Evolutionary conservation across 805 yeast genomes (phyloP).

Genomic region (Yarrowia sp.): DNA sequence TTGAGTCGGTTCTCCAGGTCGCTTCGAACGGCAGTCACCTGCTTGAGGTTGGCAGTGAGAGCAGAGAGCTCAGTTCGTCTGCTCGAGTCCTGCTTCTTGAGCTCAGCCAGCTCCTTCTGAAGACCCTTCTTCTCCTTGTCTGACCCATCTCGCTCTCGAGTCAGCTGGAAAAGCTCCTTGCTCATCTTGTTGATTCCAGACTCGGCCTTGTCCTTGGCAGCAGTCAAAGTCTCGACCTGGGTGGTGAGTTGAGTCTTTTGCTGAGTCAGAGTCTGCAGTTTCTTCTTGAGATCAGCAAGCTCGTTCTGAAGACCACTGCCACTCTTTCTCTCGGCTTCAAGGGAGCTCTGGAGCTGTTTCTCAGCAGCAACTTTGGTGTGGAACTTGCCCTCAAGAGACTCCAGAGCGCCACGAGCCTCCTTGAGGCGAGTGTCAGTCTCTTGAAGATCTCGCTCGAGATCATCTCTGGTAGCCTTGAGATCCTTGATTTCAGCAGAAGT

Average conservation of each 20-base stretch:
- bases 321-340: conserved; percentile 37
- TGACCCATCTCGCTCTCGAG: conserved; percentile 62
- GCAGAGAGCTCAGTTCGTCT: conserved; percentile 16
- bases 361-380: conserved; percentile 34
- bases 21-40: conserved; percentile 32
- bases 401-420: conserved; percentile 12
- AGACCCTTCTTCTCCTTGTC: conserved; percentile 48
- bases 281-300: conserved; percentile 43
- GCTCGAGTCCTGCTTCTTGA: conserved; percentile 42
- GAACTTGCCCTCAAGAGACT: conserved; percentile 40
- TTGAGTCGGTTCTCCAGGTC: conserved; percentile 44
- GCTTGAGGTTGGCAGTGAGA: conserved; percentile 39
- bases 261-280: conserved; percentile 42
- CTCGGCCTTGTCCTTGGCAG: conserved; percentile 70
- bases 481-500: conserved; percentile 44
- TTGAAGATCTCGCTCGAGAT: conserved; percentile 51
- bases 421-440: conserved; percentile 50
- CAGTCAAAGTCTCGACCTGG: conserved; percentile 51
- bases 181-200: conserved; percentile 91
- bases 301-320: conserved; percentile 41
- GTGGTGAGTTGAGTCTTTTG: conserved; percentile 48
- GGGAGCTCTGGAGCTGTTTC: conserved; percentile 4
- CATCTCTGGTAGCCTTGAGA: conserved; percentile 43
- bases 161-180: conserved; percentile 73
- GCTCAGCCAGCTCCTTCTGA: conserved; percentile 35